Evolutionary conservation across 2,329 filamentous ascomycete genomes (phyloP).

Genomic region (Teratosphaeria epicoccoides): DNA sequence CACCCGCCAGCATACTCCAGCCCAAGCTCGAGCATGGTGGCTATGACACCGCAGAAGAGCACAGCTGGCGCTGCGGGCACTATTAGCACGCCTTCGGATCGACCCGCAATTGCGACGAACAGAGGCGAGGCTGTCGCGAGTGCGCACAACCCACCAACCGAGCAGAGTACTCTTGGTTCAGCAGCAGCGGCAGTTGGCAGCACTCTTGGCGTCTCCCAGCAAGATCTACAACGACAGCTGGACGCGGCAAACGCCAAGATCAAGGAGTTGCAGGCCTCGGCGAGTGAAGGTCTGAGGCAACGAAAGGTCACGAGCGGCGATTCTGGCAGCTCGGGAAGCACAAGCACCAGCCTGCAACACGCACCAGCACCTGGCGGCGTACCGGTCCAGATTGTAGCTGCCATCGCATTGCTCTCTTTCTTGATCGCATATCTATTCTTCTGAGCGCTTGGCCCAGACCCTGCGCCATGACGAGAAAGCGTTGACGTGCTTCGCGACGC

Average conservation of each 20-base stretch:
- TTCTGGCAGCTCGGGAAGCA: constrained; percentile 6
- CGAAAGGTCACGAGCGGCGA: constrained; percentile 45
- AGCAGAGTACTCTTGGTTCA: constrained; percentile 25
- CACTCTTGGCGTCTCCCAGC: constrained; percentile 37
- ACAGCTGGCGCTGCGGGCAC: constrained; percentile 24
- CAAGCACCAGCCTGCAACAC: constrained; percentile 13
- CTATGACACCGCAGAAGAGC: constrained; percentile 34
- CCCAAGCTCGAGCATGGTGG: constrained; percentile 37
- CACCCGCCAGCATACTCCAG: constrained; percentile 47
- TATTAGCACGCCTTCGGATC: constrained; percentile 23
- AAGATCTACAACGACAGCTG: constrained; percentile 63
- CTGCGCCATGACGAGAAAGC: not conserved
- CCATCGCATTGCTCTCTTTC: constrained; percentile 81
- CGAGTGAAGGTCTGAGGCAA: constrained; percentile 64
- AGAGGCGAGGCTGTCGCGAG: not conserved
- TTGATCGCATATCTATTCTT: constrained; percentile 95
- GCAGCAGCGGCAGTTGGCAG: constrained; percentile 28
- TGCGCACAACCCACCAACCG: constrained; percentile 28
- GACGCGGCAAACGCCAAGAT: constrained; percentile 66
- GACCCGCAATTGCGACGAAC: constrained; percentile 14
- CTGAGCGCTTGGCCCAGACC: constrained; percentile 33
- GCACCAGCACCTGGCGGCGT: constrained; percentile 53
- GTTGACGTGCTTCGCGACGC: not conserved
- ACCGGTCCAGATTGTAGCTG: constrained; percentile 72
- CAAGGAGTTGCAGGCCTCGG: constrained; percentile 52